Evolutionary conservation across 345 rosid species (phyloP), one percentile per base, ranked within the genome.

Genomic region (Gynandropsis gynandra): DNA sequence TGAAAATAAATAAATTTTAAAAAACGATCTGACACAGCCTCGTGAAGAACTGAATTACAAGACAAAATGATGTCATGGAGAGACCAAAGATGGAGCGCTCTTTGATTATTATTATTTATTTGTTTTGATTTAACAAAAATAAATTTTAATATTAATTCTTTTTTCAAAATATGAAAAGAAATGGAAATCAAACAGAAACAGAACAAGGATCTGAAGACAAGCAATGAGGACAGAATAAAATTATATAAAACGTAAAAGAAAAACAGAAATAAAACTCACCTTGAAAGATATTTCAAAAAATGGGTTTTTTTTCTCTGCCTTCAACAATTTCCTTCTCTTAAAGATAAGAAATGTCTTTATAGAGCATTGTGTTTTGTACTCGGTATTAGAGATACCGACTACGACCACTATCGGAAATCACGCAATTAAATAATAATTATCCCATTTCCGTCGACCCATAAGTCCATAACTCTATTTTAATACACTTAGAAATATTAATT

Each of bases 21-120:
- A 64, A 65, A 50, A 58, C 32, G 36, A 65, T 72, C 97, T 89
- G 95, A 85, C 95, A 82, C 75, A 65, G 58, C 75, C 89, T 85
- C 93, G 89, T 89, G 93, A 85, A 71, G 73, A 74, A 72, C 72
- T 73, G 78, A 73, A 68, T 70, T 78, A 79, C 76, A 76, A 53
- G 85, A 81, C 95, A 86, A 89, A 76, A 80, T 55, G 70, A 74
- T 65, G 93, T 76, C 80, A 72, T 82, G 72, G 80, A 74, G 62
- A 69, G 72, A 67, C 75, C 53, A 59, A 66, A 59, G 61, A 66
- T 66, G 70, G 70, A 59, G 70, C 61, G 65, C 65, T 53, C 65
- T 59, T 47, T 33, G 59, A 52, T 53, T 47, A 21, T 53, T 45
- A 34, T 47, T 40, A 42, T 55, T 43, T 13, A 6, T n/a, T 24